These are phyloP conservation scores for Tetrahymena borealis DNA, from an alignment of 73 alveolate species.

Conservation along the genomic window DNA sequence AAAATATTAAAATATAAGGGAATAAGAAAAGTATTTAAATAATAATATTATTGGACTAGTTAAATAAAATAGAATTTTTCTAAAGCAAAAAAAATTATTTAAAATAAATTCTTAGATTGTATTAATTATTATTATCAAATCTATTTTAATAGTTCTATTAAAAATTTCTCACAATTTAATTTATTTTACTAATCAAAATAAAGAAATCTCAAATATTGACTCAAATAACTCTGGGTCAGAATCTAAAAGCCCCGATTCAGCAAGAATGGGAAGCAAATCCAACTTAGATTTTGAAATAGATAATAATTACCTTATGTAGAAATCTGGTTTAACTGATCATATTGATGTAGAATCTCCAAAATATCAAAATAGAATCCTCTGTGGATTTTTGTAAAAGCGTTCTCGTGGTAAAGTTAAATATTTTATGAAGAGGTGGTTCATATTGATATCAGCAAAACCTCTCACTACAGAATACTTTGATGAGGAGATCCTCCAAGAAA, in stretches of 20 bases:
- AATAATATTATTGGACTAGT: too few species aligned
- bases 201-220: neutral
- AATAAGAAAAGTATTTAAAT: too few species aligned
- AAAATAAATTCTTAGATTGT: too few species aligned
- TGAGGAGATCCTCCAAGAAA: slow-evolving; percentile 52
- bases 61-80: too few species aligned
- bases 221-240: slow-evolving; percentile 1
- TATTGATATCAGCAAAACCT: slow-evolving; percentile 69
- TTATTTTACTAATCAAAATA: neutral
- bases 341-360: neutral
- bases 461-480: slow-evolving; percentile 45
- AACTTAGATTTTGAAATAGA: neutral
- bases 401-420: slow-evolving; percentile 69
- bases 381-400: slow-evolving; percentile 71
- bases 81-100: too few species aligned
- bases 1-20: too few species aligned
- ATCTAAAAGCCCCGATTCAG: neutral
- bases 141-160: neutral
- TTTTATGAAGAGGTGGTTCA: slow-evolving; percentile 67
- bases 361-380: slow-evolving; percentile 44
- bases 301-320: neutral
- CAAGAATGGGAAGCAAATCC: neutral
- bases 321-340: neutral
- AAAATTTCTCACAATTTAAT: neutral
- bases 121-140: too few species aligned